A percentile compares a stretch with the other conserved stretches of the same genome.
phyloP scores from a whole-genome alignment of 345 rosid species.

The Hypericum perforatum region DNA sequence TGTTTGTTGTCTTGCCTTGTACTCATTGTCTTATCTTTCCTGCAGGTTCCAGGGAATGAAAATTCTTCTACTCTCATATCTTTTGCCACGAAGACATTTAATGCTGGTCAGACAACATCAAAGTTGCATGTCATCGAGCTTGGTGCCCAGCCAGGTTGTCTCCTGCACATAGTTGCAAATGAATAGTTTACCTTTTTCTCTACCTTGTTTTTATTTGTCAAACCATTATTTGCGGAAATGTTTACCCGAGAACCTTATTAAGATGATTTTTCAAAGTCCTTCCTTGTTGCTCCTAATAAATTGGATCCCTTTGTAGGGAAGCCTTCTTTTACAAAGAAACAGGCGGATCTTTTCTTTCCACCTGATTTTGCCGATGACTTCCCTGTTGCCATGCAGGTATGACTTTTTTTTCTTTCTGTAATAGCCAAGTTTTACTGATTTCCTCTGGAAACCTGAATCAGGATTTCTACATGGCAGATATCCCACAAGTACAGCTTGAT shows the following conservation, averaged over 20 bases:
- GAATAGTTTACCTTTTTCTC: slow-evolving; percentile 1
- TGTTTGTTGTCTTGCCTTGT: not conserved
- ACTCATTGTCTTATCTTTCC: not conserved
- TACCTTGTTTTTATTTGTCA: not conserved
- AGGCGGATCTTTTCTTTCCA: slow-evolving; percentile 96
- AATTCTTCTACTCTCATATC: slow-evolving; percentile 82
- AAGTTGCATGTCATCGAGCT: slow-evolving; percentile 95
- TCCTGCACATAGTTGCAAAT: not conserved
- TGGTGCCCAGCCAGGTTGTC: slow-evolving; percentile 89
- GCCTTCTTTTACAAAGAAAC: slow-evolving; percentile 85
- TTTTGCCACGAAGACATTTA: slow-evolving; percentile 78
- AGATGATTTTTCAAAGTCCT: too few relatives aligned
- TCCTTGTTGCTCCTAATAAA: too few relatives aligned
- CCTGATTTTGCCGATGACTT: slow-evolving; percentile 99
- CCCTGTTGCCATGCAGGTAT: slow-evolving; percentile 99
- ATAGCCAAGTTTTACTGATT: too few relatives aligned
- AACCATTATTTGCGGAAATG: not conserved
- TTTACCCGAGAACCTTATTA: too few relatives aligned
- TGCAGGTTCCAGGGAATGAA: slow-evolving; percentile 91
- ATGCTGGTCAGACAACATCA: slow-evolving; percentile 86
- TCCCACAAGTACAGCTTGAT: slow-evolving; percentile 91
- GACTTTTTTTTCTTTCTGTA: not conserved
- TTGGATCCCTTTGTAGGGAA: slow-evolving; percentile 46
- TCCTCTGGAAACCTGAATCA: not conserved
- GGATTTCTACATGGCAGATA: slow-evolving; percentile 38